Conservation (phyloP, 306 rosid genomes). For the Castanopsis chinensis region DNA sequence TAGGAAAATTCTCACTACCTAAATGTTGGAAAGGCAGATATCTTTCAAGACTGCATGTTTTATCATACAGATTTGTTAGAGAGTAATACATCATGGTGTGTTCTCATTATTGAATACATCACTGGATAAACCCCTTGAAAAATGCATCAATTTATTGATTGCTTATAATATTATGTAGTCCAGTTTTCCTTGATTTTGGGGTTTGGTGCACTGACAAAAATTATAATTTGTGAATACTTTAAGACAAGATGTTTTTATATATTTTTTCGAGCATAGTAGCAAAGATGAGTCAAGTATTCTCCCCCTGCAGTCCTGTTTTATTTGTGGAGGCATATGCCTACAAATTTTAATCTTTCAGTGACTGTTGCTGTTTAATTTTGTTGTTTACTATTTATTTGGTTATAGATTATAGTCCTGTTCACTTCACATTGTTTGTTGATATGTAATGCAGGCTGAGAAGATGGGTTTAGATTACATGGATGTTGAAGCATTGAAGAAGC, state of each 20-base stretch:
- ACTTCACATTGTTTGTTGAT: background rate
- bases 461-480: conserved; percentile 78
- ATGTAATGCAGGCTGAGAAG: conserved; percentile 60
- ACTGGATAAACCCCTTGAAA: background rate
- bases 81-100: background rate
- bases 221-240: background rate
- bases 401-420: background rate
- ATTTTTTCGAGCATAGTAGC: background rate
- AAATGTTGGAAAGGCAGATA: no score
- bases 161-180: no score
- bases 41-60: no score
- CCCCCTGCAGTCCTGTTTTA: no score
- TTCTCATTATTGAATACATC: background rate
- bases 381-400: background rate
- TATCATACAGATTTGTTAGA: no score
- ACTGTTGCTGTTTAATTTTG: background rate
- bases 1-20: no score
- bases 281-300: no score
- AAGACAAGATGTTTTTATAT: background rate
- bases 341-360: no score
- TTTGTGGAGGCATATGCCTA: no score
- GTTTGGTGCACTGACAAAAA: background rate
- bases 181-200: background rate
- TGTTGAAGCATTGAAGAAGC: conserved; percentile 79
- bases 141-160: background rate